Conservation (phyloP, 2,329 filamentous ascomycete species). For the Ophiocordyceps camponoti-floridani region DNA sequence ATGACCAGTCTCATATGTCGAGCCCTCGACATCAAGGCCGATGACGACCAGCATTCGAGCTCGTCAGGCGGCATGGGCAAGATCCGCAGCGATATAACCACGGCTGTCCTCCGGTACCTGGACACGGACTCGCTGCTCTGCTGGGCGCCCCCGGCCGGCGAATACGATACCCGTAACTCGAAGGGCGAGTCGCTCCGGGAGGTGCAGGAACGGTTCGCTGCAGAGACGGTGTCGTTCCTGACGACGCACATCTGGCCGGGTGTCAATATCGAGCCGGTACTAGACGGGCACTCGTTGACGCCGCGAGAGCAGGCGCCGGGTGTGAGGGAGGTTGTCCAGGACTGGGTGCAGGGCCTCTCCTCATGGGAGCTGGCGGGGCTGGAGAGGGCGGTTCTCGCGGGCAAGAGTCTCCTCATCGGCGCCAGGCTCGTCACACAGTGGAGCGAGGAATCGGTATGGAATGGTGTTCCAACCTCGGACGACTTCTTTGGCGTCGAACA, state of each 20-base stretch:
- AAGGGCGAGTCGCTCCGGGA: conserved; percentile 45
- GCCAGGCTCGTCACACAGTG: conserved; percentile 69
- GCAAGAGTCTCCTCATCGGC: conserved; percentile 70
- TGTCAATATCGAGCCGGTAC: conserved; percentile 57
- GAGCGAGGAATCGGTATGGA: conserved; percentile 52
- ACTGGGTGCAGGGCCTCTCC: conserved; percentile 57
- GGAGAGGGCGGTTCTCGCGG: conserved; percentile 67
- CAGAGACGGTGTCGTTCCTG: conserved; percentile 55
- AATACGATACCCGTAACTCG: conserved; percentile 27
- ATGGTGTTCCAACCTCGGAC: conserved; percentile 17
- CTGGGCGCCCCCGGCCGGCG: conserved; percentile 48
- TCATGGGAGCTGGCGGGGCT: conserved; percentile 73
- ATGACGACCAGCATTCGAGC: conserved; percentile 28
- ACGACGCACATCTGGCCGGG: conserved; percentile 67
- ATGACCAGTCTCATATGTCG: conserved; percentile 73
- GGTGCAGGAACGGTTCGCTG: conserved; percentile 51
- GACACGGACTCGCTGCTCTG: conserved; percentile 86
- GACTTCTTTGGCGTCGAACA: conserved; percentile 60
- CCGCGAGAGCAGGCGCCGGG: conserved; percentile 54
- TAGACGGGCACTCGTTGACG: conserved; percentile 62
- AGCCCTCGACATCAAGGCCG: conserved; percentile 60
- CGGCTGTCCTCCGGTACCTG: conserved; percentile 64
- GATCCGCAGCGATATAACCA: conserved; percentile 45
- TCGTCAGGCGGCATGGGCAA: conserved; percentile 19
- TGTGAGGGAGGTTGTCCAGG: conserved; percentile 59